Evolutionary conservation across 1,284 basidiomycete species (phyloP).

Genomic region (Ustilago nuda): DNA sequence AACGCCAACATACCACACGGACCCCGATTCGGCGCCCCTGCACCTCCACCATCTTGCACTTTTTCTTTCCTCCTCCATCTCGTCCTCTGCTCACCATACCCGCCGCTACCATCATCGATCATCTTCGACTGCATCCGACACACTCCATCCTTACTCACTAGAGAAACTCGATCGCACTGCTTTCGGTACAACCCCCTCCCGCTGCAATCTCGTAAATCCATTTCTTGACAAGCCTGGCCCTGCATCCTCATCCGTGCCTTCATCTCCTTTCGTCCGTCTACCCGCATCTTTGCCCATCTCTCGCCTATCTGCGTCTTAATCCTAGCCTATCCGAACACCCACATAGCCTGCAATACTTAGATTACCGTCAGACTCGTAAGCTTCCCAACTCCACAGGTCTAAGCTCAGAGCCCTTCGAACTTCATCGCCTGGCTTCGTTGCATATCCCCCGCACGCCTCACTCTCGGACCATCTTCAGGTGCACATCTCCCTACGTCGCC

Average conservation of each 20-base stretch:
- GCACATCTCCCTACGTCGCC: neutral
- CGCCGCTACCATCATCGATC: constrained; percentile 3
- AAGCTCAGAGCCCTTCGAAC: neutral
- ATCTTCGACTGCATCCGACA: neutral
- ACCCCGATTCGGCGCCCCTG: constrained; percentile 9
- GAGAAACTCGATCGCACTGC: neutral
- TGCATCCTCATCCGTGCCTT: constrained; percentile 15
- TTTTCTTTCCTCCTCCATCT: neutral
- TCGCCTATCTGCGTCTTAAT: neutral
- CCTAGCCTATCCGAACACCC: neutral
- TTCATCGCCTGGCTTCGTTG: neutral
- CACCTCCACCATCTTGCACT: neutral
- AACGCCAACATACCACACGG: constrained; percentile 11
- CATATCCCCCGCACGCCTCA: neutral
- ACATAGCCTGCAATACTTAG: neutral
- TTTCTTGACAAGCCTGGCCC: constrained; percentile 8
- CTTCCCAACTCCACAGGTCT: neutral
- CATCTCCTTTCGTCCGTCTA: constrained; percentile 11
- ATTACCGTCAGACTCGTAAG: neutral
- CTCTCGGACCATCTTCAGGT: neutral
- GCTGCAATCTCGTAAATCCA: neutral
- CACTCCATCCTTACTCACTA: neutral
- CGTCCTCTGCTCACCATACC: neutral
- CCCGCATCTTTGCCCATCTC: neutral
- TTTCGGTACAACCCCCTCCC: neutral